Evolutionary conservation across 495 filamentous ascomycete species (phyloP).

Genomic region (Lasiosphaeriaceae sp.): DNA sequence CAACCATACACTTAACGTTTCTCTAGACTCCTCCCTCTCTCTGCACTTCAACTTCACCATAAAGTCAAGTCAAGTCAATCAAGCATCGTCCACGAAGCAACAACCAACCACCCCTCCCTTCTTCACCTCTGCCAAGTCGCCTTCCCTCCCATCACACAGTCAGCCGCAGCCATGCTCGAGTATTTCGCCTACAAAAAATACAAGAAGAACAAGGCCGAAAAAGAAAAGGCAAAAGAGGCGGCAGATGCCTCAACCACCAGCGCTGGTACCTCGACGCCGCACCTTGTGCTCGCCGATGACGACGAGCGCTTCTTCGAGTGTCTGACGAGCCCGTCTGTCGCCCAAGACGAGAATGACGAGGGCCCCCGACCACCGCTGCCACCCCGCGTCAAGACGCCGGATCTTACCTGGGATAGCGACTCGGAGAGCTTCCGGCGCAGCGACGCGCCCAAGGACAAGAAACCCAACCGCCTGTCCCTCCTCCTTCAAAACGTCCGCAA

Average conservation of each 20-base stretch:
- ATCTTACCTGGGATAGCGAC: constrained; percentile 40
- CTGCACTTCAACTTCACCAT: too few relatives aligned
- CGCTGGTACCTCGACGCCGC: not conserved
- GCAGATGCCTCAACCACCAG: constrained; percentile 9
- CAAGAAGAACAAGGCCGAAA: constrained; percentile 42
- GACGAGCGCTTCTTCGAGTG: constrained; percentile 44
- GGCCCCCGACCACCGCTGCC: constrained; percentile 36
- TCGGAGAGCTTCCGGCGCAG: constrained; percentile 25
- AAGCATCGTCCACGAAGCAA: too few relatives aligned
- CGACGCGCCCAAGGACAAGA: constrained; percentile 13
- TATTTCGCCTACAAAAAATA: constrained; percentile 38
- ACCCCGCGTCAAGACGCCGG: constrained; percentile 41
- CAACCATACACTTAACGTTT: too few relatives aligned
- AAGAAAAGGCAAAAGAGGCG: constrained; percentile 30
- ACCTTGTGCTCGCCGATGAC: constrained; percentile 36
- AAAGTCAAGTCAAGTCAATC: too few relatives aligned
- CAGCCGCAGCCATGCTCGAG: constrained; percentile 35
- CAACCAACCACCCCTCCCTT: too few relatives aligned
- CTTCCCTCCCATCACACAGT: too few relatives aligned
- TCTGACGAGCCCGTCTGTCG: constrained; percentile 26
- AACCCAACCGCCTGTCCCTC: constrained; percentile 22
- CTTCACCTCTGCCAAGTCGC: too few relatives aligned
- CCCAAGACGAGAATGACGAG: constrained; percentile 15
- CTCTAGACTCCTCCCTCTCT: too few relatives aligned
- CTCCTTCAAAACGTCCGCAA: constrained; percentile 24